Percentiles rank a stretch among this genome's conserved stretches.
phyloP scores from a whole-genome alignment of 176 grass and related monocot genomes.

The Carex cristatella region DNA sequence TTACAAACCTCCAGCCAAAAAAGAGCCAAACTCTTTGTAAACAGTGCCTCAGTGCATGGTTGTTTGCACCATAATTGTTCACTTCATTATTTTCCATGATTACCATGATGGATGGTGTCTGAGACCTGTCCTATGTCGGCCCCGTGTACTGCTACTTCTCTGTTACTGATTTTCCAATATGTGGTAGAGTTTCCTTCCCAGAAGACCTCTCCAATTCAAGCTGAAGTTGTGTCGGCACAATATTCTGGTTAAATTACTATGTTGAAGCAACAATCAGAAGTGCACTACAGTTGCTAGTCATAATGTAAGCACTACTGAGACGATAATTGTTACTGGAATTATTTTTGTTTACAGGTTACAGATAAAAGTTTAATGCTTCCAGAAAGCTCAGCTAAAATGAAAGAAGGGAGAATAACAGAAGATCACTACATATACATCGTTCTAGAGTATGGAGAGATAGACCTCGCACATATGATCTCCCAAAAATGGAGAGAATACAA shows the following conservation, averaged over 20 bases:
- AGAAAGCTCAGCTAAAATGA: conserved; percentile 42
- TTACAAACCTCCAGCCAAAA: too few species aligned
- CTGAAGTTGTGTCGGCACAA: neutral
- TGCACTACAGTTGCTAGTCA: neutral
- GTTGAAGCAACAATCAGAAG: neutral
- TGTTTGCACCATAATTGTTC: neutral
- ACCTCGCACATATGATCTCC: conserved; percentile 86
- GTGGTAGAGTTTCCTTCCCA: neutral
- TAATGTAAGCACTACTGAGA: neutral
- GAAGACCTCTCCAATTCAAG: neutral
- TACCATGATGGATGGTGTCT: neutral
- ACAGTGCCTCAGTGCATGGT: neutral
- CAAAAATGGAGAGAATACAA: conserved; percentile 71
- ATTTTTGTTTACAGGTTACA: conserved; percentile 57
- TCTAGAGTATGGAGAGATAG: conserved; percentile 93
- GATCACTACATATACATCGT: conserved; percentile 91
- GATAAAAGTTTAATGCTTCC: conserved; percentile 64
- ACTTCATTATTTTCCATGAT: neutral
- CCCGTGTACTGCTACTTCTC: neutral
- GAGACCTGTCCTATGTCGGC: neutral
- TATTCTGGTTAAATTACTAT: neutral
- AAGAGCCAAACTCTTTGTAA: too few species aligned
- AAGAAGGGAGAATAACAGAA: conserved; percentile 72
- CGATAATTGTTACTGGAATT: neutral
- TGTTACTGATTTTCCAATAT: neutral